phyloP scores from a whole-genome alignment of 345 rosid genomes.

The Mallotus nudiflorus region DNA sequence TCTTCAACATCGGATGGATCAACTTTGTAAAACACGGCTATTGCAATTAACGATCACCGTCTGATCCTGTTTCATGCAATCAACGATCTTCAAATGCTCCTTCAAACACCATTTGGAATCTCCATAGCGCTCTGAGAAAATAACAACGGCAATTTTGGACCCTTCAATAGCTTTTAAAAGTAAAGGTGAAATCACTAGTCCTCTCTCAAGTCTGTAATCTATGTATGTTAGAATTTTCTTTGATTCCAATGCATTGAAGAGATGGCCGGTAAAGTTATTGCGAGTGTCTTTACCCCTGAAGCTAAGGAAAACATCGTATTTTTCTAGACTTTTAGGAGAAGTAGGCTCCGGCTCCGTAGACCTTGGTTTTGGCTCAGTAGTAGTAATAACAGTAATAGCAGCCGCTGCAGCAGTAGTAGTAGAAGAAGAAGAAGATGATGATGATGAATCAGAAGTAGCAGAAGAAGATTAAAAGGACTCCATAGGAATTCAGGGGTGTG shows the following conservation, averaged over 20 bases:
- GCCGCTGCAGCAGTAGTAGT: too few species aligned
- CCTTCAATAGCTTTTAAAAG: neutral
- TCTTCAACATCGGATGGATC: neutral
- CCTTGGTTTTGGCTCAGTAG: too few species aligned
- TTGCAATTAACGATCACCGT: too few species aligned
- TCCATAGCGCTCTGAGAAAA: neutral
- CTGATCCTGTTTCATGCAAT: neutral
- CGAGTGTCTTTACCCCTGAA: slow-evolving; percentile 2
- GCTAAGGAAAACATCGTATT: neutral
- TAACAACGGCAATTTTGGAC: neutral
- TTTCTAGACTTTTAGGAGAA: too few species aligned
- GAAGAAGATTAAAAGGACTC: too few species aligned
- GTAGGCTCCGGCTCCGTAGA: too few species aligned
- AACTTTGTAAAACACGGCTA: neutral
- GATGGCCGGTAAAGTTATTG: neutral
- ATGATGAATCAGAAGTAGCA: too few species aligned
- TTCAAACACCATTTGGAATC: neutral
- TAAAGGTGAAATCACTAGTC: neutral
- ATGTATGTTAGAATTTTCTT: neutral
- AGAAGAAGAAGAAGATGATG: too few species aligned
- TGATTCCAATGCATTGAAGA: neutral
- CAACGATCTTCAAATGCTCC: neutral
- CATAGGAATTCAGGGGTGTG: too few species aligned
- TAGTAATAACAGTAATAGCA: too few species aligned
- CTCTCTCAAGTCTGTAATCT: neutral